phyloP scores from a whole-genome alignment of 495 filamentous ascomycete species.

The Podospora pseudopauciseta region DNA sequence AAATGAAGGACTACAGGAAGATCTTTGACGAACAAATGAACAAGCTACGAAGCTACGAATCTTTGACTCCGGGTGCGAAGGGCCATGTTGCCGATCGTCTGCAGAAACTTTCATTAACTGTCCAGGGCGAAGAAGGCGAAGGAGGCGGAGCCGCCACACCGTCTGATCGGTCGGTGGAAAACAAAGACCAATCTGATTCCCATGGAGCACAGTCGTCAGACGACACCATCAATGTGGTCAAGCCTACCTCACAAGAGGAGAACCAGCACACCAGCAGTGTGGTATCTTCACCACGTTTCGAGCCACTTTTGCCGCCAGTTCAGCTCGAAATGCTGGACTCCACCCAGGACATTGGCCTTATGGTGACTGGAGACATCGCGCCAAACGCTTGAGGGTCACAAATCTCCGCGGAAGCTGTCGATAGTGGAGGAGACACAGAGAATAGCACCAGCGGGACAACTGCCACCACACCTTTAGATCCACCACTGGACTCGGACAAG shows the following conservation, averaged over 20 bases:
- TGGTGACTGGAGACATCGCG: background rate
- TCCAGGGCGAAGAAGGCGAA: background rate
- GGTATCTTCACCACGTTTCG: background rate
- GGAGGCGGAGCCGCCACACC: too few relatives aligned
- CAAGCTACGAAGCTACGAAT: background rate
- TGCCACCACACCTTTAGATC: background rate
- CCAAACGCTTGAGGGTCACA: background rate
- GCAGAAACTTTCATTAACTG: background rate
- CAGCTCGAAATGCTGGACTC: background rate
- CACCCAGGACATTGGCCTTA: background rate
- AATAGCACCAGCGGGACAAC: background rate
- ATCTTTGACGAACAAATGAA: conserved; percentile 7
- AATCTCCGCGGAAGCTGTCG: background rate
- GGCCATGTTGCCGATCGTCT: background rate
- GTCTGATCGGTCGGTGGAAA: too few relatives aligned
- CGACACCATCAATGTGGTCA: background rate
- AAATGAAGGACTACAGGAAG: conserved; percentile 15
- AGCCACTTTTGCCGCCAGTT: background rate
- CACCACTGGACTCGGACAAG: background rate
- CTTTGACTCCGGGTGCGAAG: background rate
- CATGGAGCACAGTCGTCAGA: background rate
- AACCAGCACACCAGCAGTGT: background rate
- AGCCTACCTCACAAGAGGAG: background rate
- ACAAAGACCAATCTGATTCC: too few relatives aligned
- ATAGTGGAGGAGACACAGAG: background rate